A percentile compares a stretch with the other conserved stretches of the same genome.
These are phyloP conservation scores for Leucocoprinus sp. DNA, from an alignment of 768 basidiomycete genomes.

Conservation along the genomic window DNA sequence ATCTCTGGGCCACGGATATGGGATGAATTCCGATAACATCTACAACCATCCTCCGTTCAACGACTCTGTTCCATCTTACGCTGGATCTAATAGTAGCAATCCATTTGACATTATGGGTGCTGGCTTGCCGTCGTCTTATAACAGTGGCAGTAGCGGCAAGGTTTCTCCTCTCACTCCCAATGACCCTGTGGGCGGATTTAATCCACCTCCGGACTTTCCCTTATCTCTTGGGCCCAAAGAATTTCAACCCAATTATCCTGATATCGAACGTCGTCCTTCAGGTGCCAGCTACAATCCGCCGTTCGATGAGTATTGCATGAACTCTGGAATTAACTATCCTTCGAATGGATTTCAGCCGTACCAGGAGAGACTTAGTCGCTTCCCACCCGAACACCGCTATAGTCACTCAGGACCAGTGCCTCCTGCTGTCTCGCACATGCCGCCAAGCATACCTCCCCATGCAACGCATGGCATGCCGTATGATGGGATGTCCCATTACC, in stretches of 20 bases:
- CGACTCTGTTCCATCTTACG: slow-evolving; percentile 54
- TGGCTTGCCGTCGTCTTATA: slow-evolving; percentile 53
- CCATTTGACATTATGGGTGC: slow-evolving; percentile 61
- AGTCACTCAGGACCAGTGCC: slow-evolving; percentile 31
- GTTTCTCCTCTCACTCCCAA: slow-evolving; percentile 68
- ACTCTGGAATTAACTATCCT: slow-evolving; percentile 37
- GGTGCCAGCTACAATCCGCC: slow-evolving; percentile 13
- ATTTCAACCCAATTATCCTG: slow-evolving; percentile 48
- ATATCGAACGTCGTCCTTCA: slow-evolving; percentile 43
- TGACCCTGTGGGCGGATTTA: slow-evolving; percentile 52
- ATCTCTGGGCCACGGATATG: slow-evolving; percentile 51
- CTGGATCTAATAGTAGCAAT: slow-evolving; percentile 34
- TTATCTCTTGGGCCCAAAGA: slow-evolving; percentile 43
- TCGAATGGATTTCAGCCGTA: slow-evolving; percentile 48
- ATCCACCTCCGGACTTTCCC: slow-evolving; percentile 46
- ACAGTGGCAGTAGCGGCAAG: slow-evolving; percentile 47
- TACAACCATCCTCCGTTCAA: slow-evolving; percentile 53
- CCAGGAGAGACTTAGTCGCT: slow-evolving; percentile 50
- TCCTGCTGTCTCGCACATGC: slow-evolving; percentile 39
- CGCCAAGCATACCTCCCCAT: slow-evolving; percentile 59
- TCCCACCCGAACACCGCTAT: slow-evolving; percentile 45
- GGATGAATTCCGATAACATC: slow-evolving; percentile 45
- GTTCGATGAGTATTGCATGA: slow-evolving; percentile 52
- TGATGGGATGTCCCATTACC: slow-evolving; percentile 55
- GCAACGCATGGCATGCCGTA: slow-evolving; percentile 54